phyloP scores from a whole-genome alignment of 116 monocot genomes.

The Phalaenopsis hybrid region DNA sequence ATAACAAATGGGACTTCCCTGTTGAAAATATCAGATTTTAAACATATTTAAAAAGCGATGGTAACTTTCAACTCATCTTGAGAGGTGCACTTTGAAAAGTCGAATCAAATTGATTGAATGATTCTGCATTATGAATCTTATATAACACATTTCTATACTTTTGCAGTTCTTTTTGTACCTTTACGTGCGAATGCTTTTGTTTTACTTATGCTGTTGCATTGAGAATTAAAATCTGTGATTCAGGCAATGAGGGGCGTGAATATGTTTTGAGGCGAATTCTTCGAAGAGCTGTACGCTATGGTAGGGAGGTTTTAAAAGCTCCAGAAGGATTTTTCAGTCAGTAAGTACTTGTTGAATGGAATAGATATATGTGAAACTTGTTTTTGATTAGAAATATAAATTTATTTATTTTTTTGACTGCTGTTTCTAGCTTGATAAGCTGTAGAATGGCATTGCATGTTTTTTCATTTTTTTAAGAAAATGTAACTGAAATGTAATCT shows the following conservation, averaged over 20 bases:
- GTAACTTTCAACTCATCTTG: background rate
- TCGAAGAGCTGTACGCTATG: slow-evolving; percentile 93
- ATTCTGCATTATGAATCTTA: background rate
- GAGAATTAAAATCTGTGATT: background rate
- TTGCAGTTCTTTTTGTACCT: background rate
- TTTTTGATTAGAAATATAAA: background rate
- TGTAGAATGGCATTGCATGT: background rate
- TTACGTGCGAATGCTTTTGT: background rate
- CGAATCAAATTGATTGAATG: background rate
- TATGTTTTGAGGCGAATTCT: slow-evolving; percentile 91
- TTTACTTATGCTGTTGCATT: background rate
- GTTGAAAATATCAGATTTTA: background rate
- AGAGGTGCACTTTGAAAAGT: background rate
- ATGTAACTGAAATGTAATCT: background rate
- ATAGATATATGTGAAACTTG: background rate
- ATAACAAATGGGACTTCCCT: background rate
- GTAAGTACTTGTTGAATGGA: slow-evolving; percentile 20
- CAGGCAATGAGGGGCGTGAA: slow-evolving; percentile 92
- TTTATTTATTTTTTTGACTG: background rate
- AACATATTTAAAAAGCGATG: background rate
- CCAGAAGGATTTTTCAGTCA: slow-evolving; percentile 82
- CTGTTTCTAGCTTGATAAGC: background rate
- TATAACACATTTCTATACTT: background rate
- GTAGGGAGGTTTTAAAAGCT: slow-evolving; percentile 75
- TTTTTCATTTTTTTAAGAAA: background rate